These are phyloP conservation scores for Penicillium robsamsonii DNA, from an alignment of 495 filamentous ascomycete genomes.

Conservation along the genomic window DNA sequence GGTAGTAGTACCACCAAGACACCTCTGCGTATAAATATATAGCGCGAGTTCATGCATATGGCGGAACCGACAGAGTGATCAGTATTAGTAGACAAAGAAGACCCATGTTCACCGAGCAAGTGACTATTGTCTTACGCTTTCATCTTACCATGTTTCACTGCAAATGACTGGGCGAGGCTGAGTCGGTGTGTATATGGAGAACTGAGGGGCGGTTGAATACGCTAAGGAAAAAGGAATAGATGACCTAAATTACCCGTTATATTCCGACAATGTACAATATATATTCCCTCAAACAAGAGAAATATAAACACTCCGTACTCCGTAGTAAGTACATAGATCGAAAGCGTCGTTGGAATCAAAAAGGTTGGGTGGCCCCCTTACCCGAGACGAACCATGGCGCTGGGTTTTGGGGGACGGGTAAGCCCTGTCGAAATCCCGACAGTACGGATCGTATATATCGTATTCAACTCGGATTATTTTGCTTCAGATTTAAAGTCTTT, in stretches of 20 bases:
- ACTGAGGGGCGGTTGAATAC: not conserved
- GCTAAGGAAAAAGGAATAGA: no score
- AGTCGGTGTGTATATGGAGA: not conserved
- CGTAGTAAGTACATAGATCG: no score
- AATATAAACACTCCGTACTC: no score
- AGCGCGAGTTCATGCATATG: not conserved
- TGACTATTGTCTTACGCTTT: not conserved
- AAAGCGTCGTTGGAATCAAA: not conserved
- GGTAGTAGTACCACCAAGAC: not conserved
- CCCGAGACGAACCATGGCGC: constrained; percentile 46
- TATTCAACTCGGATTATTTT: not conserved
- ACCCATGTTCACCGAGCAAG: not conserved
- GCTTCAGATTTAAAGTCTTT: not conserved
- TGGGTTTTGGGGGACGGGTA: constrained; percentile 30
- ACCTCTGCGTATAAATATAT: not conserved
- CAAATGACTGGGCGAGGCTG: not conserved
- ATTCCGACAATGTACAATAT: no score
- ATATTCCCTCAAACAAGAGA: no score
- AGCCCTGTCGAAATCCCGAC: constrained; percentile 30
- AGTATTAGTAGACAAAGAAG: not conserved
- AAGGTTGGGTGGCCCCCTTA: constrained; percentile 18
- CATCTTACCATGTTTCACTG: not conserved
- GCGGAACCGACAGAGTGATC: not conserved
- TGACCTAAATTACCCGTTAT: no score
- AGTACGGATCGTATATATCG: constrained; percentile 24